Conservation (phyloP, 768 basidiomycete species). For the Lactarius vividus region DNA sequence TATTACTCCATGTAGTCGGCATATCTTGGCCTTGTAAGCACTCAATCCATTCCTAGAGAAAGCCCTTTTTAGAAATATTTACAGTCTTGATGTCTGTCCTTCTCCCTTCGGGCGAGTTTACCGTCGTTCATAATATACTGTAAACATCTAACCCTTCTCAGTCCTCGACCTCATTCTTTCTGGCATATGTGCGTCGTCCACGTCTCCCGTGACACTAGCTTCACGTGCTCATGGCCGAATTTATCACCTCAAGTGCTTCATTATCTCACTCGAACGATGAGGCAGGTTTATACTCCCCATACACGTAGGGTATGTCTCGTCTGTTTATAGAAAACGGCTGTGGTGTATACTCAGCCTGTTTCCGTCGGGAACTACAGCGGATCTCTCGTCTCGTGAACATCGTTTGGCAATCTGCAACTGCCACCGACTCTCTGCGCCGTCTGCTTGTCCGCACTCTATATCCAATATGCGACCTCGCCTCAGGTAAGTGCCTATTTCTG, state of each 20-base stretch:
- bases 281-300: neutral
- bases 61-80: neutral
- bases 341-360: neutral
- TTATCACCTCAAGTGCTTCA: neutral
- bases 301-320: slow-evolving; percentile 9
- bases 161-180: neutral
- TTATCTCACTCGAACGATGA: neutral
- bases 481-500: neutral
- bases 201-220: neutral
- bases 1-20: neutral
- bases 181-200: neutral
- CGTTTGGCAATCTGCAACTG: slow-evolving; percentile 15
- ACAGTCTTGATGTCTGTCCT: neutral
- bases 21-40: slow-evolving; percentile 11
- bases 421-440: slow-evolving; percentile 19
- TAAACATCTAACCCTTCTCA: neutral
- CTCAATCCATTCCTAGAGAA: neutral
- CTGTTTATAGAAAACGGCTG: neutral
- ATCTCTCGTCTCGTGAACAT: slow-evolving; percentile 7
- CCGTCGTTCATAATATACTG: neutral
- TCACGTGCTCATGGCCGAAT: neutral
- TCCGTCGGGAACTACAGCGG: neutral
- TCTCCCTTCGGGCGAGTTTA: neutral
- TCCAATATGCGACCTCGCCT: neutral
- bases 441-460: neutral